These are phyloP conservation scores for Tuber umbilicatum DNA, from an alignment of 495 filamentous ascomycete species.

Conservation along the genomic window DNA sequence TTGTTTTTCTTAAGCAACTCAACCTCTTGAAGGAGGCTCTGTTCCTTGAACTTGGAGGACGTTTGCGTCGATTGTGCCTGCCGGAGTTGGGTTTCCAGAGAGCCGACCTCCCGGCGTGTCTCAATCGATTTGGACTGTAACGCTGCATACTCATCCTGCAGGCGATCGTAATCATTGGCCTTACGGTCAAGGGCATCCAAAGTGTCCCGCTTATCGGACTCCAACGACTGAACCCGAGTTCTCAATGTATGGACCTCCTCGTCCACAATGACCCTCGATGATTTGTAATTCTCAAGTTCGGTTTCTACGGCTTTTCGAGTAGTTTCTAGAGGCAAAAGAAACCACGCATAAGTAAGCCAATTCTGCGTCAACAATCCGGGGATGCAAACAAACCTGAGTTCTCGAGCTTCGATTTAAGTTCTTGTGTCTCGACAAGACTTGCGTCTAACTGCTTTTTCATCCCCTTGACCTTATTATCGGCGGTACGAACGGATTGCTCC, in stretches of 20 bases:
- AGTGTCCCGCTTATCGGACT: conserved; percentile 85
- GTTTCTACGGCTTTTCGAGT: conserved; percentile 61
- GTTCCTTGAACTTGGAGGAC: conserved; percentile 77
- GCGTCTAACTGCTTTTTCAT: conserved; percentile 76
- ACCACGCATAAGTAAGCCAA: conserved; percentile 3
- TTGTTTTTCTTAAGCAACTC: conserved; percentile 78
- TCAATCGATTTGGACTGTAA: conserved; percentile 84
- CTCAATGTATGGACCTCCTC: conserved; percentile 71
- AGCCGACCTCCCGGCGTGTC: conserved; percentile 69
- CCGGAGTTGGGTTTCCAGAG: conserved; percentile 74
- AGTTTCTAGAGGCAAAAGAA: conserved; percentile 51
- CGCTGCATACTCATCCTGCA: conserved; percentile 75
- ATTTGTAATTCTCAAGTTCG: conserved; percentile 72
- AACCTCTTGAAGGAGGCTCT: conserved; percentile 79
- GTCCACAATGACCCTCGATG: conserved; percentile 64
- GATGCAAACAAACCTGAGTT: conserved; percentile 59
- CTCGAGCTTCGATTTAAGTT: conserved; percentile 69
- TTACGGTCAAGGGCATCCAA: conserved; percentile 83
- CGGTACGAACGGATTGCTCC: conserved; percentile 73
- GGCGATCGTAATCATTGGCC: conserved; percentile 71
- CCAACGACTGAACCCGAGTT: conserved; percentile 72
- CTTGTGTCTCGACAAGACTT: conserved; percentile 68
- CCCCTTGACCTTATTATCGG: conserved; percentile 70
- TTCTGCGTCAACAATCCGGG: conserved; percentile 41
- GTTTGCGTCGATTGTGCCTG: conserved; percentile 67